A percentile compares a stretch with the other conserved stretches of the same genome.
Evolutionary conservation across 2,329 filamentous ascomycete species (phyloP).

Genomic region (Amylocarpus encephaloides): DNA sequence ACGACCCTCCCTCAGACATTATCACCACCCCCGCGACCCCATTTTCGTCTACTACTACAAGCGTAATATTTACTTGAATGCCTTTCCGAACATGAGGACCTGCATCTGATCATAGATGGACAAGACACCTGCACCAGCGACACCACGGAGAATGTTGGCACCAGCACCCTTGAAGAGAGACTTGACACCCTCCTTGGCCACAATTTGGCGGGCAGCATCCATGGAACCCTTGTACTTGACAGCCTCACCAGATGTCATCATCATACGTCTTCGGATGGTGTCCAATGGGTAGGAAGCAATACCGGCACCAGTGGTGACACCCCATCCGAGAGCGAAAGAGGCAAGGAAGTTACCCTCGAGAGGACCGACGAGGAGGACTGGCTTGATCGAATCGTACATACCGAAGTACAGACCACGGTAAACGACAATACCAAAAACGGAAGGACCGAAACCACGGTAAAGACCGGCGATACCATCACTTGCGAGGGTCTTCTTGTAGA

Average conservation of each 20-base stretch:
- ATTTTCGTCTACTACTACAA: conserved; percentile 25
- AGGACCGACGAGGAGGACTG: conserved; percentile 82
- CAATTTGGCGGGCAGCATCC: conserved; percentile 92
- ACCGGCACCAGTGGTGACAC: conserved; percentile 99
- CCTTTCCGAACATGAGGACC: conserved; percentile 99
- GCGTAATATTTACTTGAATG: conserved; percentile 65
- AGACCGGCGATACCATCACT: conserved; percentile 99
- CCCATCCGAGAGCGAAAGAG: conserved; percentile 97
- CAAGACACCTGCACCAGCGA: conserved; percentile 99
- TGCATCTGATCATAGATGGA: conserved; percentile 99
- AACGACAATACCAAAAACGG: conserved; percentile 97
- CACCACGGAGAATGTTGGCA: conserved; percentile 99
- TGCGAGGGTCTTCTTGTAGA: conserved; percentile 99
- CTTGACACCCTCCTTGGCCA: conserved; percentile 95
- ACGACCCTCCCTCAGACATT: conserved; percentile 16
- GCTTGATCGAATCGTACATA: conserved; percentile 99
- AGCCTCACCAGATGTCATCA: conserved; percentile 97
- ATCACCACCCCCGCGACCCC: conserved; percentile 18
- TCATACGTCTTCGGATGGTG: conserved; percentile 99
- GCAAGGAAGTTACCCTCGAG: conserved; percentile 99
- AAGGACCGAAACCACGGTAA: conserved; percentile 99
- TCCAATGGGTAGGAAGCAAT: conserved; percentile 99
- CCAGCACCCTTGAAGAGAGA: conserved; percentile 99
- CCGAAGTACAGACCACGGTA: conserved; percentile 99
- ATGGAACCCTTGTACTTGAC: conserved; percentile 99